Evolutionary conservation across 2,329 filamentous ascomycete species (phyloP), one percentile per base, ranked within the genome.

Genomic region (Trichoderma cornu-damae): DNA sequence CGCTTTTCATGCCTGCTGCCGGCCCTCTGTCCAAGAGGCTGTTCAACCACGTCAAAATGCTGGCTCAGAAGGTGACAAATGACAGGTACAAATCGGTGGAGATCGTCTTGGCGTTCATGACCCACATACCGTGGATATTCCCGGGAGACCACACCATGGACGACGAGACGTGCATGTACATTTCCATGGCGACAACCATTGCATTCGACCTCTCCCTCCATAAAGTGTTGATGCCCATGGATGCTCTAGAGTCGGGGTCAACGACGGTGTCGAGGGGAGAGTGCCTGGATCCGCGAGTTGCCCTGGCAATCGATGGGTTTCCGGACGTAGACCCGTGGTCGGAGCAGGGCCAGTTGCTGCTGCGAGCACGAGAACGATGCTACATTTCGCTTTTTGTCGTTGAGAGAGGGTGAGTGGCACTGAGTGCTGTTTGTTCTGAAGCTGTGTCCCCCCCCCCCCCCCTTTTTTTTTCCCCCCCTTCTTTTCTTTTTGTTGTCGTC

Each of bases 61-160:
- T 90, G 3, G 86, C 84, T 0, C 79, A 84, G 24, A 77, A 80
- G 26, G 79, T 89, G 42, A 83, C 86, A 49, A 72, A 77, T 0
- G 78, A 80, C 44, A 81, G 85, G 2, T 80, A 84, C 64, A 80
- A 85, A 57, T 90, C 87, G 0, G 85, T 88, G 5, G 87, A 90
- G 67, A 88, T 90, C 57, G 83, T 90, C 0, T 73, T 90, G 1
- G 87, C 84, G 0, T 89, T 89, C 65, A 86, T 90, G 82, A 79
- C 88, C 30, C 89, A 89, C 60, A 80, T 90, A 6, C 87, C 87
- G 0, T 90, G 87, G 87, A 88, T 89, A 79, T 82, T 82, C 28
- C 84, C 84, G 1, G 84, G 84, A 2, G 73, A 80, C 59, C 83
- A 87, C 64, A 85, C 83, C 68, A 84, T 84, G 8, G 86, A 89